Evolutionary conservation across 495 filamentous ascomycete species (phyloP), one percentile per base, ranked within the genome.

Genomic region (Lineolata rhizophorae): DNA sequence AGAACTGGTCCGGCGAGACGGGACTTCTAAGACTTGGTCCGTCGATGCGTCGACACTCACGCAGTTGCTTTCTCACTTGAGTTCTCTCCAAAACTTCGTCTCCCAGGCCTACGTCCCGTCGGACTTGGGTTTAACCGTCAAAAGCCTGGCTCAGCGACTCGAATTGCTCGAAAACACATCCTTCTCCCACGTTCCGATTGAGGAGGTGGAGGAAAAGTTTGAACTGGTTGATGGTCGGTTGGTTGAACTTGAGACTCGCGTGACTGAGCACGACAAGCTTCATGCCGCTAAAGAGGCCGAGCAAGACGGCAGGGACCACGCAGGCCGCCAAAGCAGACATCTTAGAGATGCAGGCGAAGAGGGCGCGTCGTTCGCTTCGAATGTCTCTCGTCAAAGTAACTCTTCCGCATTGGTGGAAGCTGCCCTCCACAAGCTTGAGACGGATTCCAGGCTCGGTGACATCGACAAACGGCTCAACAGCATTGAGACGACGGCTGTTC

Each of bases 91-190:
- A 20, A 45, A 40, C 43, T 24, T 46, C 32, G n/a, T n/a, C n/a
- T n/a, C n/a, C n/a, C n/a, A n/a, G n/a, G n/a, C n/a, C n/a, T n/a
- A n/a, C n/a, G n/a, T n/a, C n/a, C n/a, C n/a, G n/a, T 39, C 33
- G 41, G 48, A 3, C 43, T 47, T 48, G 11, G n/a, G n/a, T n/a
- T n/a, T n/a, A n/a, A n/a, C n/a, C n/a, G 48, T 71, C 33, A 42
- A 56, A 28, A 51, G 54, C 12, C 55, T 73, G 28, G 58, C 58
- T 27, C 56, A 58, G 18, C 66, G 72, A 0, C 39, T 78, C 2
- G 67, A 72, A 29, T 45, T 47, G 30, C 53, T 76, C 4, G 72
- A 78, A 47, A 69, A 54, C 37, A 51, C 54, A 0, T 76, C 70
- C 0, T 68, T 74, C 40, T 60, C 62, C 6, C 54, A 63, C 29